A percentile compares a stretch with the other conserved stretches of the same genome.
Conservation (phyloP, 345 rosid species). For the Rhodomyrtus tomentosa region DNA sequence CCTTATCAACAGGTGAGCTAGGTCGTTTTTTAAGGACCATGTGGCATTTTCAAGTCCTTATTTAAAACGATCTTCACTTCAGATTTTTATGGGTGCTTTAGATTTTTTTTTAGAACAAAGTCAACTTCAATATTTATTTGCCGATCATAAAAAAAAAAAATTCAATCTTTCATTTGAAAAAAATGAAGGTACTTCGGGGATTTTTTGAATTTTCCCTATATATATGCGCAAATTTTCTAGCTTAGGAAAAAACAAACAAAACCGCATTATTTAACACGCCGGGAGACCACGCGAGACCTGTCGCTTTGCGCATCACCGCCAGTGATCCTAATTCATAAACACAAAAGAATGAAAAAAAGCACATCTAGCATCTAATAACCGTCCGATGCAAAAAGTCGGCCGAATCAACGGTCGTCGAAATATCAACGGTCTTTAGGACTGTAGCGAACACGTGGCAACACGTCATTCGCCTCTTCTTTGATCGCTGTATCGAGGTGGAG, state of each 20-base stretch:
- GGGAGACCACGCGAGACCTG: not conserved
- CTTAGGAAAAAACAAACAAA: not conserved
- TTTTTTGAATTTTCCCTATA: too few species aligned
- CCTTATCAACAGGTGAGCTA: too few species aligned
- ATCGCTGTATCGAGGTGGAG: conserved; percentile 11
- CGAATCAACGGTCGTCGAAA: not conserved
- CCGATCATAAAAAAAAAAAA: too few species aligned
- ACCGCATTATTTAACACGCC: not conserved
- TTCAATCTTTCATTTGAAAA: too few species aligned
- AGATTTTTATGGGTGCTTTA: too few species aligned
- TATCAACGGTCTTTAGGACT: not conserved
- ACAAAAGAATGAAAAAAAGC: not conserved
- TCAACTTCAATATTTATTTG: too few species aligned
- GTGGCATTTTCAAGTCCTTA: too few species aligned
- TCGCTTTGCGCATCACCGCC: not conserved
- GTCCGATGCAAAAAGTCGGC: not conserved
- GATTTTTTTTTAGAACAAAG: too few species aligned
- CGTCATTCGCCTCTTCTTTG: not conserved
- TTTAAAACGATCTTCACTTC: too few species aligned
- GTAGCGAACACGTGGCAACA: not conserved
- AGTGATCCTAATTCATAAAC: not conserved
- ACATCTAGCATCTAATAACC: not conserved
- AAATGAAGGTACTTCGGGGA: too few species aligned
- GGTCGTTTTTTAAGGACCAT: too few species aligned
- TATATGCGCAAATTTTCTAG: not conserved